These are phyloP conservation scores for Scortechinia acanthostroma DNA, from an alignment of 2,329 filamentous ascomycete species.

Conservation along the genomic window DNA sequence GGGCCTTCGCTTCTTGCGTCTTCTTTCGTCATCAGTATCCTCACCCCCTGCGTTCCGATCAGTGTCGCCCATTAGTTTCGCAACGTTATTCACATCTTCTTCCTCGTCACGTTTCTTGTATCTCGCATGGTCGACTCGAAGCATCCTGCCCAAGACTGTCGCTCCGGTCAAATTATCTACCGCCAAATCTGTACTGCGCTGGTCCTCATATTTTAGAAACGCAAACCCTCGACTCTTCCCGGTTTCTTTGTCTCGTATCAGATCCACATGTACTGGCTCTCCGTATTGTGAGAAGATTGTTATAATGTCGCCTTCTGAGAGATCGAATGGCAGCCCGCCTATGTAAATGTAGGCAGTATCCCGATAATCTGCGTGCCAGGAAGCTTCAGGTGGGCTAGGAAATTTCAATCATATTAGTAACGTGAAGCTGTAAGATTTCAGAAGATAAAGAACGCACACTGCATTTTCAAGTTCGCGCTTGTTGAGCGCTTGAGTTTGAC, in stretches of 20 bases:
- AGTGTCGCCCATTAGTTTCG: constrained; percentile 35
- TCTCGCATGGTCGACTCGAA: constrained; percentile 85
- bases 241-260: constrained; percentile 89
- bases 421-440: neutral
- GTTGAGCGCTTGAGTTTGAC: constrained; percentile 86
- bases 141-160: constrained; percentile 69
- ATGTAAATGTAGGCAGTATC: constrained; percentile 97
- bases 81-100: constrained; percentile 51
- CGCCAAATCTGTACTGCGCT: constrained; percentile 87
- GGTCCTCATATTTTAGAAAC: constrained; percentile 97
- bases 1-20: constrained; percentile 22
- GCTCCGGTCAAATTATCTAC: constrained; percentile 92
- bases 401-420: neutral
- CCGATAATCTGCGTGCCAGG: constrained; percentile 95
- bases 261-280: constrained; percentile 86
- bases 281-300: constrained; percentile 97
- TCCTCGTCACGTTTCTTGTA: constrained; percentile 85
- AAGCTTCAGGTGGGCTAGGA: constrained; percentile 72
- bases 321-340: constrained; percentile 82
- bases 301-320: constrained; percentile 91
- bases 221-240: constrained; percentile 92
- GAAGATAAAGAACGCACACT: constrained; percentile 36
- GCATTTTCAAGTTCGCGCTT: constrained; percentile 88
- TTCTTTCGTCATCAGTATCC: constrained; percentile 25
- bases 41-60: constrained; percentile 16